These are phyloP conservation scores for Sporothrix luriei DNA, from an alignment of 2,329 filamentous ascomycete genomes.

Conservation along the genomic window DNA sequence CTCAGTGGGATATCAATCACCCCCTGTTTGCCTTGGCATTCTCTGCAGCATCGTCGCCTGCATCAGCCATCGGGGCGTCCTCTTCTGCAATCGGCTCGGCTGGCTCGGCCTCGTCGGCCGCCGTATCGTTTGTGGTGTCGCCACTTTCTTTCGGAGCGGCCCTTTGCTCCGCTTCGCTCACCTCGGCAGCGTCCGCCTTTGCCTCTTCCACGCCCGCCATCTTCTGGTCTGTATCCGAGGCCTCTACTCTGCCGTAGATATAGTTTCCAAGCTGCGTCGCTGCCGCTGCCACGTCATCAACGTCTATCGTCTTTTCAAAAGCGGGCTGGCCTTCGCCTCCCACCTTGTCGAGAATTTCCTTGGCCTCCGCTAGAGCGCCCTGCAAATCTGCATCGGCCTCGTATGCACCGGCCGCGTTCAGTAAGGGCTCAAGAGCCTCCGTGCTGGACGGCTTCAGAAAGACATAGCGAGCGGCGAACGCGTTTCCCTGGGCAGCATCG, in stretches of 20 bases:
- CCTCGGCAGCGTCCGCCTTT: neutral
- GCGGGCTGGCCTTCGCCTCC: constrained; percentile 43
- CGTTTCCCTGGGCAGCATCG: constrained; percentile 60
- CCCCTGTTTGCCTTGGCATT: neutral
- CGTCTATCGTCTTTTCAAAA: constrained; percentile 54
- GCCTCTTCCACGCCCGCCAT: neutral
- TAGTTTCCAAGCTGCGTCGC: constrained; percentile 55
- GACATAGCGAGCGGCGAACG: constrained; percentile 58
- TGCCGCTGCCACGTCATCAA: constrained; percentile 52
- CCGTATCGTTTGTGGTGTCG: neutral
- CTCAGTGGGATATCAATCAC: neutral
- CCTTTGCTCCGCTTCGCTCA: neutral
- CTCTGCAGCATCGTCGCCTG: neutral
- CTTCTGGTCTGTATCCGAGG: neutral
- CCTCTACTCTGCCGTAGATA: constrained; percentile 46
- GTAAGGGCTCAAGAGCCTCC: constrained; percentile 45
- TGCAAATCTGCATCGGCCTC: constrained; percentile 55
- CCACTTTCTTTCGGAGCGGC: neutral
- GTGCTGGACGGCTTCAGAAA: constrained; percentile 52
- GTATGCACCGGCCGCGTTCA: constrained; percentile 49
- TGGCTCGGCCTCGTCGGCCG: neutral
- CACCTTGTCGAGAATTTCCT: constrained; percentile 50
- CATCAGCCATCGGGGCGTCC: constrained; percentile 32
- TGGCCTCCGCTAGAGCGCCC: constrained; percentile 47
- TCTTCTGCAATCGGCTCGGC: neutral